Conservation (phyloP, 192 early-diverging fungal species). For the Gryganskiella cystojenkinii region DNA sequence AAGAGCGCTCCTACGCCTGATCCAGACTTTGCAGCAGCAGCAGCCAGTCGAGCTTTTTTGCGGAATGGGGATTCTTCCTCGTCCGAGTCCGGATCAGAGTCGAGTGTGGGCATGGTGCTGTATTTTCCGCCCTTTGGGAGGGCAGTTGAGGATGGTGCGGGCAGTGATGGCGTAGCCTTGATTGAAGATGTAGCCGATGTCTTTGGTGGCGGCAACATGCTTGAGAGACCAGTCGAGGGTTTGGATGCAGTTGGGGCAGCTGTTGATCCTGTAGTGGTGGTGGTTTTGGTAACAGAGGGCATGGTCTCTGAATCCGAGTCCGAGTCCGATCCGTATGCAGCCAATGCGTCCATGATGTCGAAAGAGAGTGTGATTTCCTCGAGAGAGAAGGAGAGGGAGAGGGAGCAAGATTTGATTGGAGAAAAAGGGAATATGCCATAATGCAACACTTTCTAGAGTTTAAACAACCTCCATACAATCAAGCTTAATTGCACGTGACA, state of each 20-base stretch:
- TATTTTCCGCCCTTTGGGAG: conserved; percentile 34
- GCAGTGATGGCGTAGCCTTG: not conserved
- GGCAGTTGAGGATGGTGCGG: conserved; percentile 1
- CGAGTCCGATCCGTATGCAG: not conserved
- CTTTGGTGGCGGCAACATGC: conserved; percentile 28
- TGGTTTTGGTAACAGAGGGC: not conserved
- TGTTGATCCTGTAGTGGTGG: not conserved
- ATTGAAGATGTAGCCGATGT: not conserved
- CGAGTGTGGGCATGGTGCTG: conserved; percentile 32
- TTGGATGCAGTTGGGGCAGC: too few relatives aligned
- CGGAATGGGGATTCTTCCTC: conserved; percentile 43
- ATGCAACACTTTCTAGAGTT: too few relatives aligned
- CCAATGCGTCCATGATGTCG: not conserved
- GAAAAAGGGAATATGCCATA: too few relatives aligned
- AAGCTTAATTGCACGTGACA: too few relatives aligned
- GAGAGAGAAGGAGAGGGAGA: too few relatives aligned
- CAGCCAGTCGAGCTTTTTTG: conserved; percentile 42
- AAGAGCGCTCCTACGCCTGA: conserved; percentile 32
- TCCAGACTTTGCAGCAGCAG: conserved; percentile 13
- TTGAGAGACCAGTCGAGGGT: conserved; percentile 13
- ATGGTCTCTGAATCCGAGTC: not conserved
- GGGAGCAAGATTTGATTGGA: too few relatives aligned
- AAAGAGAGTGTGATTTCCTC: too few relatives aligned
- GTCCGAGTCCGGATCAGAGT: conserved; percentile 34
- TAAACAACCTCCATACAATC: too few relatives aligned